These are phyloP conservation scores for Globisporangium spiculum DNA, from an alignment of 352 stramenopile species.

Conservation along the genomic window DNA sequence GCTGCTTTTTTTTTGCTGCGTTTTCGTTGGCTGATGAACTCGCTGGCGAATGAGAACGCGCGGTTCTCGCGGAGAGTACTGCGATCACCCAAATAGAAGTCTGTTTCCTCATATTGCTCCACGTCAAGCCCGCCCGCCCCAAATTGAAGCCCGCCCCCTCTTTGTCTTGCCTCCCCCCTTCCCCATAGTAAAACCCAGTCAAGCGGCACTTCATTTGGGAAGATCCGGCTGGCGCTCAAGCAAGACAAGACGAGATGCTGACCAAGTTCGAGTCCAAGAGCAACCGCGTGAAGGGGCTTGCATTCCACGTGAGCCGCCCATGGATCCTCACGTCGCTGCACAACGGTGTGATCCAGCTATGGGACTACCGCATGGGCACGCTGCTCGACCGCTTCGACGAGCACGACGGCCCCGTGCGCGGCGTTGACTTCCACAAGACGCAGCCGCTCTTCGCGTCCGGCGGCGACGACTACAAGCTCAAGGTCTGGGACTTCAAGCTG, in stretches of 20 bases:
- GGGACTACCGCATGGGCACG: constrained; percentile 99
- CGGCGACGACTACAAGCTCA: constrained; percentile 99
- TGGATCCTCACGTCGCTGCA: constrained; percentile 99
- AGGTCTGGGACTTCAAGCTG: constrained; percentile 99
- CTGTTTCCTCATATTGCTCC: constrained; percentile 4
- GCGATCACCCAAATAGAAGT: constrained; percentile 3
- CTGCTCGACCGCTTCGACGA: constrained; percentile 99
- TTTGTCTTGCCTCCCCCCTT: neutral
- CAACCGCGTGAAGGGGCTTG: constrained; percentile 98
- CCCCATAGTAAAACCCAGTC: constrained; percentile 5
- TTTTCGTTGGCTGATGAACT: constrained; percentile 39
- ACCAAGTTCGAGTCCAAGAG: constrained; percentile 99
- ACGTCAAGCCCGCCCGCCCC: constrained; percentile 1
- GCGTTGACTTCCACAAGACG: constrained; percentile 98
- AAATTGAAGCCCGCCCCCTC: neutral
- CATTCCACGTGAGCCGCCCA: constrained; percentile 97
- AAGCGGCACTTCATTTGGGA: neutral
- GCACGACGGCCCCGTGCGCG: constrained; percentile 98
- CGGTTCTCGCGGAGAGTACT: neutral
- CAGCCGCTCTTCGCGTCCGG: constrained; percentile 98
- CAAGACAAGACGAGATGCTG: constrained; percentile 80
- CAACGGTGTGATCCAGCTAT: constrained; percentile 98
- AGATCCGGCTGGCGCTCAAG: neutral
- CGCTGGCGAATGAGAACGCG: constrained; percentile 35
- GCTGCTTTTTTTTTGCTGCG: constrained; percentile 4